Conservation (phyloP, 805 yeast species). For the Kluyveromyces starmeri region DNA sequence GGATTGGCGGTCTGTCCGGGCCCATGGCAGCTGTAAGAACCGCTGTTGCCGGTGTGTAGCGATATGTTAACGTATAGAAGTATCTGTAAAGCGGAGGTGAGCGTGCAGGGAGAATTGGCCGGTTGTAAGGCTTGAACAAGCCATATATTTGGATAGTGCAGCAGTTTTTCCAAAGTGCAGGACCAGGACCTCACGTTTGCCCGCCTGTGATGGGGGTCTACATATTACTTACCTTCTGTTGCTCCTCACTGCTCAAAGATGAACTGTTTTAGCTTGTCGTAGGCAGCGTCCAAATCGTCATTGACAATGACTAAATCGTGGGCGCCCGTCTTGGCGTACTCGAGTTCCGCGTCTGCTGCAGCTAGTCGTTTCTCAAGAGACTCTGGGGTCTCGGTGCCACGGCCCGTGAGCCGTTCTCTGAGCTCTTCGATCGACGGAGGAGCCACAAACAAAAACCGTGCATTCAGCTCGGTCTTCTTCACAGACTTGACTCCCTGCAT, state of each 20-base stretch:
- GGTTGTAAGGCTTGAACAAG: too few species aligned
- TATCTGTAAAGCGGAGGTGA: too few species aligned
- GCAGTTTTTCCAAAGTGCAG: too few species aligned
- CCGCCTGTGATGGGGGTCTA: too few species aligned
- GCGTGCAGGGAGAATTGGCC: too few species aligned
- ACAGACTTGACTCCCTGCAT: constrained; percentile 98
- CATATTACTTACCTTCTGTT: too few species aligned
- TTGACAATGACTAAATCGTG: constrained; percentile 86
- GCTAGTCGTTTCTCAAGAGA: constrained; percentile 72
- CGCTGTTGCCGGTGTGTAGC: too few species aligned
- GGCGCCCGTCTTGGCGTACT: constrained; percentile 81
- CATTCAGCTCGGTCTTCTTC: constrained; percentile 71
- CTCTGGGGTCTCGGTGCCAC: constrained; percentile 94
- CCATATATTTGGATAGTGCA: too few species aligned
- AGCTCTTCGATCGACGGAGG: constrained; percentile 87
- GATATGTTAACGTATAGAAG: too few species aligned
- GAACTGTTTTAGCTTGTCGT: constrained; percentile 68
- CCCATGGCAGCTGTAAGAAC: too few species aligned
- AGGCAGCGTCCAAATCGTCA: constrained; percentile 86
- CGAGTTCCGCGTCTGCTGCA: constrained; percentile 86
- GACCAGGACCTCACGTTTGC: too few species aligned
- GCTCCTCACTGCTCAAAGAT: constrained; percentile 45
- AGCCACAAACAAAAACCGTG: constrained; percentile 77
- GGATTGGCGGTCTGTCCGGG: too few species aligned
- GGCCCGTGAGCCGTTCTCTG: constrained; percentile 62